A percentile compares a stretch with the other conserved stretches of the same genome.
Conservation (phyloP, 1,139 yeast species). For the Saccharomyces hybrid region DNA sequence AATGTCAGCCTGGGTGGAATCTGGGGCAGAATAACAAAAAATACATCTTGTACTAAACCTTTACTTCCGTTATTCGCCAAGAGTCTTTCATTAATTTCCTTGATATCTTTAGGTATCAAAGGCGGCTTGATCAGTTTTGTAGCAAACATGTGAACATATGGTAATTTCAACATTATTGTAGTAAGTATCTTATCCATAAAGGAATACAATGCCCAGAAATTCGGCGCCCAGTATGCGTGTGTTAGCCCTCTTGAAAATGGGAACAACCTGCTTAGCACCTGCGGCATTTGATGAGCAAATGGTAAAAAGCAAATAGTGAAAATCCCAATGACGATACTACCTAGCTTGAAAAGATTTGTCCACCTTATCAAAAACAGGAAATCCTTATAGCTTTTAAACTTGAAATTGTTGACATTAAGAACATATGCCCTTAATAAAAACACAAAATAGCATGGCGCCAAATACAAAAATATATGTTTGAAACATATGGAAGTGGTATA, state of each 20-base stretch:
- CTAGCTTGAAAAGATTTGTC: constrained; percentile 55
- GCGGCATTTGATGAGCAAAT: constrained; percentile 58
- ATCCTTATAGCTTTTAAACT: constrained; percentile 29
- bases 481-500: constrained; percentile 79
- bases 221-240: constrained; percentile 99
- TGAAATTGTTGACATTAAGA: constrained; percentile 32
- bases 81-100: constrained; percentile 26
- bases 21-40: constrained; percentile 70
- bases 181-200: constrained; percentile 71
- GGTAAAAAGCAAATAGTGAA: constrained; percentile 75
- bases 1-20: constrained; percentile 75
- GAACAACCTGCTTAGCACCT: constrained; percentile 62
- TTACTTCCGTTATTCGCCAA: constrained; percentile 49
- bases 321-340: constrained; percentile 53
- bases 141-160: constrained; percentile 36
- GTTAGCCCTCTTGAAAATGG: constrained; percentile 94
- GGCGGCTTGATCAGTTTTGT: constrained; percentile 27
- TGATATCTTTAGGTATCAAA: constrained; percentile 27
- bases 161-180: constrained; percentile 40
- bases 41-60: constrained; percentile 88
- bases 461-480: constrained; percentile 84
- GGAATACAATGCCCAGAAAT: constrained; percentile 91
- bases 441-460: constrained; percentile 91
- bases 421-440: constrained; percentile 65
- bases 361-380: constrained; percentile 45